Percentiles rank a stretch among this genome's conserved stretches.
These are phyloP conservation scores for Pisolithus sp. DNA, from an alignment of 768 basidiomycete genomes.

Conservation along the genomic window DNA sequence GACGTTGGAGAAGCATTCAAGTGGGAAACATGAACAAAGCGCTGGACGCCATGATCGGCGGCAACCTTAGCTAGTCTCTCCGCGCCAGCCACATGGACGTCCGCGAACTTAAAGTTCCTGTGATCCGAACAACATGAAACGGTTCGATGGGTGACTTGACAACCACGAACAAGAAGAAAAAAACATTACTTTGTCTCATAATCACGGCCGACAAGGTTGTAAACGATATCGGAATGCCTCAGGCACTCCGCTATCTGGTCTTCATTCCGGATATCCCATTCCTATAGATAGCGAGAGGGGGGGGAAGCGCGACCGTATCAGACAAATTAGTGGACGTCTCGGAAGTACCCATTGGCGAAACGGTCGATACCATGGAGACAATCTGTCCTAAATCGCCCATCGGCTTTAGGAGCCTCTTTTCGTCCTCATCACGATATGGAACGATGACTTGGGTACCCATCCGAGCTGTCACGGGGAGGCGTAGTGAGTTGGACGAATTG, in stretches of 20 bases:
- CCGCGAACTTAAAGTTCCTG: constrained; percentile 84
- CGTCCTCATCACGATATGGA: constrained; percentile 93
- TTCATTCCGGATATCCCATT: constrained; percentile 92
- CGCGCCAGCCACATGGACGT: constrained; percentile 79
- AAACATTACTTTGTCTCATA: constrained; percentile 84
- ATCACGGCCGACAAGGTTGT: constrained; percentile 91
- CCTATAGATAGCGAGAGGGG: constrained; percentile 41
- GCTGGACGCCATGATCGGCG: constrained; percentile 67
- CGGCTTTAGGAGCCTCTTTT: constrained; percentile 81
- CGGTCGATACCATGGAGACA: constrained; percentile 72
- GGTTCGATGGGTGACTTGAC: constrained; percentile 9
- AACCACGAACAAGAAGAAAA: constrained; percentile 9
- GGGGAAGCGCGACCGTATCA: constrained; percentile 5
- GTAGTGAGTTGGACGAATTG: constrained; percentile 1
- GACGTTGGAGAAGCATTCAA: constrained; percentile 82
- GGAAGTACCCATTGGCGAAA: not conserved
- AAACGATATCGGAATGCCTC: constrained; percentile 92
- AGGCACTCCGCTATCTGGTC: constrained; percentile 90
- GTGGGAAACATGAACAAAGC: constrained; percentile 92
- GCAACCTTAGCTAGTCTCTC: constrained; percentile 82
- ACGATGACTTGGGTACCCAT: constrained; percentile 89
- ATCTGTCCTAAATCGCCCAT: constrained; percentile 98
- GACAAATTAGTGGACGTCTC: constrained; percentile 13
- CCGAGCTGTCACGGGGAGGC: constrained; percentile 49
- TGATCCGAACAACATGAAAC: constrained; percentile 5